Percentiles rank a stretch among this genome's conserved stretches.
Conservation (phyloP, 352 stramenopile genomes). For the Lagenidium giganteum region DNA sequence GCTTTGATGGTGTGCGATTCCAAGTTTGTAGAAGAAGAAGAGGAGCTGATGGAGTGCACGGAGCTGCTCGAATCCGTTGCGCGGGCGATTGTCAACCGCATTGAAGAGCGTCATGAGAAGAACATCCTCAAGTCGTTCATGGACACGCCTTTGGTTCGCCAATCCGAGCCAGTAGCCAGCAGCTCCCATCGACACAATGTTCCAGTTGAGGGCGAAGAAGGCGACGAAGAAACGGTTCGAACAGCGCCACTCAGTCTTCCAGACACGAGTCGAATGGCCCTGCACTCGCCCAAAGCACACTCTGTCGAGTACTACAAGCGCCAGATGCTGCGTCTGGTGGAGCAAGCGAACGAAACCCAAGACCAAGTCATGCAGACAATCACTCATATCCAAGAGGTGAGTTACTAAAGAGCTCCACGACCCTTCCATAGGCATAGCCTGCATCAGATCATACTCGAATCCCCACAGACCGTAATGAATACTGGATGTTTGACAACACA, state of each 20-base stretch:
- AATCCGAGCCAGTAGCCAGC: conserved; percentile 30
- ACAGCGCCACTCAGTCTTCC: not conserved
- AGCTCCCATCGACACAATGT: not conserved
- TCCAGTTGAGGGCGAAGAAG: conserved; percentile 26
- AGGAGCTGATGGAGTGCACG: conserved; percentile 31
- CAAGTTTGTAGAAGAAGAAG: conserved; percentile 28
- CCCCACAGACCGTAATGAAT: not conserved
- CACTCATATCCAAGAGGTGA: conserved; percentile 15
- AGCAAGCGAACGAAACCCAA: conserved; percentile 64
- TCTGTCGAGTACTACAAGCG: conserved; percentile 46
- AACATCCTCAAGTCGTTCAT: conserved; percentile 52
- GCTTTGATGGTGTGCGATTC: conserved; percentile 67
- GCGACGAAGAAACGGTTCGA: conserved; percentile 1
- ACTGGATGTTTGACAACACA: not conserved
- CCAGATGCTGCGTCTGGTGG: conserved; percentile 69
- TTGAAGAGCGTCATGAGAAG: conserved; percentile 40
- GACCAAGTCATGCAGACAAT: conserved; percentile 49
- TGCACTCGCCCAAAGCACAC: conserved; percentile 4
- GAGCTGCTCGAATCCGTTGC: conserved; percentile 30
- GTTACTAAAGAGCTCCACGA: too few species aligned
- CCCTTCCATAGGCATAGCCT: too few species aligned
- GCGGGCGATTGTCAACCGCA: conserved; percentile 23
- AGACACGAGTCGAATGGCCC: not conserved
- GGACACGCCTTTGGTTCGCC: conserved; percentile 35
- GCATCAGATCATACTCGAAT: too few species aligned